phyloP scores from a whole-genome alignment of 2,329 filamentous ascomycete species.

The Knoxdaviesia proteae region DNA sequence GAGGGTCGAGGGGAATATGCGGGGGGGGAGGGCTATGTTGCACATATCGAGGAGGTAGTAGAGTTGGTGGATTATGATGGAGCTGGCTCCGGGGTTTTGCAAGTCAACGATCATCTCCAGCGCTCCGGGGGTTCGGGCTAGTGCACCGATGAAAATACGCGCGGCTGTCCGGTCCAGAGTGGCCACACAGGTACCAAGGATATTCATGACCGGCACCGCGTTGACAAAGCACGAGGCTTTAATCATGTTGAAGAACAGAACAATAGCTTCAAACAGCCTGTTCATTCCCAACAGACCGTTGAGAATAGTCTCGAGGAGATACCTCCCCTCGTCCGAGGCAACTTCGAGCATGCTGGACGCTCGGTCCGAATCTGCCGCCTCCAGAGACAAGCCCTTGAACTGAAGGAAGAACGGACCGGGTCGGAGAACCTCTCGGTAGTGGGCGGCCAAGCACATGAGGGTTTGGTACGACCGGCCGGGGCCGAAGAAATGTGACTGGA shows the following conservation, averaged over 20 bases:
- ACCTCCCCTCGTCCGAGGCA: constrained; percentile 1
- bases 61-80: constrained; percentile 5
- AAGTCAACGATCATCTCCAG: constrained; percentile 1
- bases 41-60: constrained; percentile 4
- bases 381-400: constrained; percentile 1
- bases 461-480: constrained; percentile 2
- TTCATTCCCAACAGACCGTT: constrained; percentile 25
- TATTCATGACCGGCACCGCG: constrained; percentile 12
- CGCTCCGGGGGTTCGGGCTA: constrained; percentile 1
- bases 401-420: constrained; percentile 3
- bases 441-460: constrained; percentile 2
- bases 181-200: constrained; percentile 21
- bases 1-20: too few relatives aligned
- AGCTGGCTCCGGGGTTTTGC: constrained; percentile 1
- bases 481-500: constrained; percentile 4
- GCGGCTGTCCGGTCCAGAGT: constrained; percentile 13
- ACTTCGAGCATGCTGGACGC: too few relatives aligned
- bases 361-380: not conserved
- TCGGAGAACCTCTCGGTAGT: constrained; percentile 3
- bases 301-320: constrained; percentile 23
- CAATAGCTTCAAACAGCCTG: constrained; percentile 20
- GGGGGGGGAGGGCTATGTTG: not conserved
- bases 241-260: constrained; percentile 19
- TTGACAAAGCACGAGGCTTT: constrained; percentile 13
- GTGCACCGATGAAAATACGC: constrained; percentile 2